Percentiles rank a stretch among this genome's conserved stretches.
phyloP scores from a whole-genome alignment of 345 rosid genomes.

The Eucalyptus sp. region DNA sequence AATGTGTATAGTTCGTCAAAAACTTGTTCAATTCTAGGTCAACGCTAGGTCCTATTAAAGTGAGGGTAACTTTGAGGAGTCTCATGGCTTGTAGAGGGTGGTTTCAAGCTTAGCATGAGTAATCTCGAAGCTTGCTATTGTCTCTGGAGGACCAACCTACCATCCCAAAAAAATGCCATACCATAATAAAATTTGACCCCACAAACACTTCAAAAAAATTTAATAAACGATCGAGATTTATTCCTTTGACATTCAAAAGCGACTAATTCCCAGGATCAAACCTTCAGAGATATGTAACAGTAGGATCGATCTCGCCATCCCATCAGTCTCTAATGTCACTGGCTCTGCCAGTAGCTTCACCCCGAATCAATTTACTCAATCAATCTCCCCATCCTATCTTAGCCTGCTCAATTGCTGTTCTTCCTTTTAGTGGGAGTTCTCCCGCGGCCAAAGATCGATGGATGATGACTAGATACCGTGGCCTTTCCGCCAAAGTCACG shows the following conservation, averaged over 20 bases:
- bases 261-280: neutral
- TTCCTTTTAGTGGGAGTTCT: neutral
- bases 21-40: neutral
- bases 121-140: neutral
- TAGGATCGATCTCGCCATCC: neutral
- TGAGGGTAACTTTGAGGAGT: neutral
- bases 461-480: neutral
- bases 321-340: neutral
- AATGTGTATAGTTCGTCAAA: fast-evolving
- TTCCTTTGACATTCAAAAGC: neutral
- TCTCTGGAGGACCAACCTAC: neutral
- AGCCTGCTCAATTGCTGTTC: neutral
- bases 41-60: neutral
- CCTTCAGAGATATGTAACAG: fast-evolving
- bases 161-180: fast-evolving
- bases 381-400: neutral
- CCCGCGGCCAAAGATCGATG: neutral
- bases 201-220: no score
- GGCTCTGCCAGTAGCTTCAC: neutral
- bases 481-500: neutral
- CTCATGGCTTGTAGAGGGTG: neutral
- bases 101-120: neutral
- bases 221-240: fast-evolving
- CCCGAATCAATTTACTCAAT: neutral
- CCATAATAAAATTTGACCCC: neutral